These are phyloP conservation scores for Stenocarpella maydis DNA, from an alignment of 2,329 filamentous ascomycete species.

Conservation along the genomic window DNA sequence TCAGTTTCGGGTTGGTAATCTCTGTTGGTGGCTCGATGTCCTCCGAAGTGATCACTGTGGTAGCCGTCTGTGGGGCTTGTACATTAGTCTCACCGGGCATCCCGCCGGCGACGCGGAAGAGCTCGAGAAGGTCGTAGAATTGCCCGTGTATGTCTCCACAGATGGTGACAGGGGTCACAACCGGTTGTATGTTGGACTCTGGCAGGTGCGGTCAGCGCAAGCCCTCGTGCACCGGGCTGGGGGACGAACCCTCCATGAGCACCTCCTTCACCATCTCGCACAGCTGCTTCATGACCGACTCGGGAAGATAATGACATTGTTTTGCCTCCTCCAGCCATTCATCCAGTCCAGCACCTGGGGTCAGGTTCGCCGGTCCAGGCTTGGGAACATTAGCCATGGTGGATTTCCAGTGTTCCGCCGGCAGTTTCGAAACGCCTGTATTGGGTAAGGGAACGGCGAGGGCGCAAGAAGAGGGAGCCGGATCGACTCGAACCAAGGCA, in stretches of 20 bases:
- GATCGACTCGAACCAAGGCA: conserved; percentile 10
- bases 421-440: background rate
- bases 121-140: conserved; percentile 96
- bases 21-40: conserved; percentile 91
- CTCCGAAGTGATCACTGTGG: conserved; percentile 83
- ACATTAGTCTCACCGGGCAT: conserved; percentile 87
- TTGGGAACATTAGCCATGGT: conserved; percentile 72
- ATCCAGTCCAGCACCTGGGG: conserved; percentile 84
- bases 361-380: conserved; percentile 87
- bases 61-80: conserved; percentile 72
- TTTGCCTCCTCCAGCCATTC: conserved; percentile 98
- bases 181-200: conserved; percentile 99
- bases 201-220: conserved; percentile 1
- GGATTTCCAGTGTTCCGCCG: conserved; percentile 36
- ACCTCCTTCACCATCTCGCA: conserved; percentile 99
- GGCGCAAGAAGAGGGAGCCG: background rate
- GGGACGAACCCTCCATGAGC: conserved; percentile 86
- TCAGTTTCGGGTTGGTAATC: conserved; percentile 87
- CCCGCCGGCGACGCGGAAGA: conserved; percentile 94
- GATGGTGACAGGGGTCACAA: conserved; percentile 93
- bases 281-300: conserved; percentile 96
- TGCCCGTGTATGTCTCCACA: conserved; percentile 99
- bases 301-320: conserved; percentile 95
- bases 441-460: background rate
- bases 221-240: background rate